Base-by-base conservation (phyloP, 116 monocot genomes). In the Phalaenopsis hybrid region DNA sequence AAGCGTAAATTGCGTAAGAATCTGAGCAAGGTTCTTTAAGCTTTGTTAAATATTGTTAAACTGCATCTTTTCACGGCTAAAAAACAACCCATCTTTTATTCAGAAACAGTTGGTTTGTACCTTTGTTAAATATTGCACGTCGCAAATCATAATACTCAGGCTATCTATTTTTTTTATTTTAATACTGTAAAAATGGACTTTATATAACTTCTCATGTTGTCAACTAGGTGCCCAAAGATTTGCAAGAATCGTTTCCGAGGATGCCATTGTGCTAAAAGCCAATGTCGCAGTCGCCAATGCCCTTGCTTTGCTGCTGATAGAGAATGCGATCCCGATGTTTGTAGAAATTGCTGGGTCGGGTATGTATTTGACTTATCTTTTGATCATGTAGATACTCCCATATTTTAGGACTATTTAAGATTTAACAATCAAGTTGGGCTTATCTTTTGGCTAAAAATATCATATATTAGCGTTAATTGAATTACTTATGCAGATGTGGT, bases 231-330 rank as follows among this genome's bases (percentile, higher is more conserved):
- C 80, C 89, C 93, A 16, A 97, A 97, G 87, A 91, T 93, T 13
- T 97, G 97, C 82, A 97, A 97, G 86, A 97, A 97, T 70, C 88
- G 91, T 20, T 97, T 97, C 78, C 88, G 97, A 81, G 97, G 97
- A 51, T 97, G 97, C 83, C 97, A 97, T 85, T 97, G 97, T 88
- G 97, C 97, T 18, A 97, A 97, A 81, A 94, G 94, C 78, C 97
- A 97, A 49, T 97, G 97, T 82, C 88, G 97, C 73, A 97, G 97
- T 70, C 92, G 97, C n/a, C 97, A 97, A 79, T 97, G 97, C 78
- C 97, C 97, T 51, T 97, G 97, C 81, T 97, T 97, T 91, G 97
- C 97, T 88, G 94, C 97, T 82, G 94, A 94, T 81, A 92, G 97
- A 79, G 97, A 97, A 89, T 97, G 97, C 69, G 97, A 97, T 78